Base-by-base conservation (phyloP, 225 moss, liverwort and hornwort genomes). In the Polytrichum commune region DNA sequence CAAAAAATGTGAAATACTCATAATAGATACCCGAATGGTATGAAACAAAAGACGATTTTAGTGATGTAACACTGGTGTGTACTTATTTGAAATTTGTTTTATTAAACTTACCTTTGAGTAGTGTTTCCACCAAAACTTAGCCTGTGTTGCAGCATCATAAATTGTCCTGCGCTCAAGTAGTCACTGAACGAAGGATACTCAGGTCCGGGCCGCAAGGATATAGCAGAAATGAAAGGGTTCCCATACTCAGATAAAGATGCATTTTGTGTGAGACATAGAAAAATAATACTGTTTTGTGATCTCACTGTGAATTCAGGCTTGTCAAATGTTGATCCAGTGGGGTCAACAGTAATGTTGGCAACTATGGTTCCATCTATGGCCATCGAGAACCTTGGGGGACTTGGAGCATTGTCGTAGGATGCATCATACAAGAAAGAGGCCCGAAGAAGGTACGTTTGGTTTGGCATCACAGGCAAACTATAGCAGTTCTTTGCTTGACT, bases 361-460 rank as follows among this genome's bases (percentile, higher is more conserved):
- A 82, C 73, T 5, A 53, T 5, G 3, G 73, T 53, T 19, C 71
- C 75, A 55, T 82, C 78, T 19, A 82, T 13, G 19, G 78, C 75
- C 22, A 82, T 0, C 16, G 23, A 61, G 1, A 82, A 82, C 1
- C 38, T 69, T 2, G 82, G 78, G 3, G 78, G 75, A 5, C 5
- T 62, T 26, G 69, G 61, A 9, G 67, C 0, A 35, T 74, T 74
- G 67, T 79, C 79, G n/a, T 76, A 83, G 66, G 56, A 73, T 5
- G 73, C 76, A 22, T 78, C 72, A 60, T 54, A 73, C 53, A 30
- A 46, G 57, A 79, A 76, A 32, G 67, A 30, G 10, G 71, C 73
- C 69, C 83, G 54, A 29, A 83, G 28, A 70, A 83, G 28, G 64
- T 79, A 76, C 1, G 70, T 79, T 19, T 18, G 18, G 55, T 74